Percentiles rank a stretch among this genome's conserved stretches.
These are phyloP conservation scores for Saccharomyces cerevisiae DNA, from an alignment of 805 yeast species.

Conservation along the genomic window DNA sequence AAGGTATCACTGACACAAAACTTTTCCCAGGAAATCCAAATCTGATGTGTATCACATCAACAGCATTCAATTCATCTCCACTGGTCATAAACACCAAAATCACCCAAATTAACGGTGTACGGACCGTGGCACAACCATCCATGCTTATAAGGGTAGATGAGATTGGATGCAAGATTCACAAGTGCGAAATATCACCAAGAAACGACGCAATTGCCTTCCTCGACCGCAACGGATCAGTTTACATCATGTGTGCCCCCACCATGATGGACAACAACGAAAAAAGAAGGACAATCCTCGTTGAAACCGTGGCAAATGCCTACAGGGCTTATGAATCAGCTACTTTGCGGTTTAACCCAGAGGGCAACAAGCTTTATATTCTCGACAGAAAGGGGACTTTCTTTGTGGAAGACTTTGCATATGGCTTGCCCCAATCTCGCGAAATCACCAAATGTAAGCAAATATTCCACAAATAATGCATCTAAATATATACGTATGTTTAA, in stretches of 20 bases:
- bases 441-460: conserved; percentile 60
- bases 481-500: not conserved
- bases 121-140: conserved; percentile 50
- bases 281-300: conserved; percentile 45
- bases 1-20: conserved; percentile 77
- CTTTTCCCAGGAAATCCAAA: conserved; percentile 60
- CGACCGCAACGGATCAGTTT: conserved; percentile 71
- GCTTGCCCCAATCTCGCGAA: conserved; percentile 60
- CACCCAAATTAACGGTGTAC: conserved; percentile 33
- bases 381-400: conserved; percentile 77
- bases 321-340: conserved; percentile 73
- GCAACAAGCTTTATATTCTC: conserved; percentile 65
- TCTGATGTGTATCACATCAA: conserved; percentile 48
- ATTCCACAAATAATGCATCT: conserved; percentile 16
- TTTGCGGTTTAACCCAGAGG: conserved; percentile 66
- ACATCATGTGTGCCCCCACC: conserved; percentile 55
- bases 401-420: conserved; percentile 83
- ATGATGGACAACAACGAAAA: conserved; percentile 44
- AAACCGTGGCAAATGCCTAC: conserved; percentile 71
- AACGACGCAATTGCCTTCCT: conserved; percentile 80
- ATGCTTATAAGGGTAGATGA: conserved; percentile 61
- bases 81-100: conserved; percentile 59
- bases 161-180: conserved; percentile 72
- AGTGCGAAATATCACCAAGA: conserved; percentile 68
- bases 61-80: conserved; percentile 58